Percentiles rank a stretch among this genome's conserved stretches.
Conservation (phyloP, 31 red algal genomes). For the Bonnemaisonia californica region DNA sequence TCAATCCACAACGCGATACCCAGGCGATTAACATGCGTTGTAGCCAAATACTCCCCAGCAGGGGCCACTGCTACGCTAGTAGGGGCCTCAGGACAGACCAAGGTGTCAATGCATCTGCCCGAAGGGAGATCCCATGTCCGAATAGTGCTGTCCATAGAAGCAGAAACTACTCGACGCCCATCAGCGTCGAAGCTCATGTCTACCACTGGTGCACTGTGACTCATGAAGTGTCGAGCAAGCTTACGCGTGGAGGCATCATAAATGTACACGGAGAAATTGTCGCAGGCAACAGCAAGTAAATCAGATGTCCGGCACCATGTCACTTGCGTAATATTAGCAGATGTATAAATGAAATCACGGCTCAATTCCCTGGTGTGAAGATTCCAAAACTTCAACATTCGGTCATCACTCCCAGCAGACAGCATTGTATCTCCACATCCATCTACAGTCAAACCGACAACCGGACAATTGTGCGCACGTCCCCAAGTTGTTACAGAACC, state of each 20-base stretch:
- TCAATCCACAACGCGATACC: slow-evolving; percentile 84
- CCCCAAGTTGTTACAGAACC: slow-evolving; percentile 13
- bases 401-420: slow-evolving; percentile 54
- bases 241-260: slow-evolving; percentile 81
- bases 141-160: slow-evolving; percentile 87
- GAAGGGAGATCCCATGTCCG: slow-evolving; percentile 91
- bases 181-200: slow-evolving; percentile 74
- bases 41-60: slow-evolving; percentile 84
- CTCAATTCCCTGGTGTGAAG: slow-evolving; percentile 33
- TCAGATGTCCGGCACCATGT: slow-evolving; percentile 78
- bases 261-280: slow-evolving; percentile 77
- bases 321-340: slow-evolving; percentile 36
- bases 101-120: slow-evolving; percentile 70
- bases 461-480: slow-evolving; percentile 49
- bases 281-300: slow-evolving; percentile 77
- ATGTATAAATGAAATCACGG: slow-evolving; percentile 19
- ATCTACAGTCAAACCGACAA: slow-evolving; percentile 72
- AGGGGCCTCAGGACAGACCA: slow-evolving; percentile 62
- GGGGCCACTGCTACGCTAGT: slow-evolving; percentile 83
- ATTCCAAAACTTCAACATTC: slow-evolving; percentile 73
- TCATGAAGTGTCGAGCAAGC: slow-evolving; percentile 74
- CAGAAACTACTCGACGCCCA: slow-evolving; percentile 78
- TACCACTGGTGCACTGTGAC: slow-evolving; percentile 69
- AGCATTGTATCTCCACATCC: slow-evolving; percentile 66
- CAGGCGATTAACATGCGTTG: slow-evolving; percentile 72